Conservation (phyloP, 169 alveolate genomes). For the Plasmodium vinckei region DNA sequence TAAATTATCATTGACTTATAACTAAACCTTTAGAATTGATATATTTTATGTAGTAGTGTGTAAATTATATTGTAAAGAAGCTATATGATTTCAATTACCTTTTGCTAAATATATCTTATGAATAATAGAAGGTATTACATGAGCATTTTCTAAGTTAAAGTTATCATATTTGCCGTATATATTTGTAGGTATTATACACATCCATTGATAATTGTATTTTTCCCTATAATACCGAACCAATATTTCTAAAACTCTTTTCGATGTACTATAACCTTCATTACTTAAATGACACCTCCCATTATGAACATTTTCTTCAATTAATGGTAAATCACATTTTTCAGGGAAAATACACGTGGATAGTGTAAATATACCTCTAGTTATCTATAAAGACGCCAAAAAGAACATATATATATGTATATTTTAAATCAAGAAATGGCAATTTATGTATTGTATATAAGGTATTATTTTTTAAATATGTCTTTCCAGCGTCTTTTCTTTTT, state of each 20-base stretch:
- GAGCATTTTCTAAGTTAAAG: constrained; percentile 41
- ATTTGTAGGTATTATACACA: constrained; percentile 75
- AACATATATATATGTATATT: neutral
- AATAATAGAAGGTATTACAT: constrained; percentile 68
- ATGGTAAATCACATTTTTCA: constrained; percentile 49
- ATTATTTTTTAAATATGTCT: too few species aligned
- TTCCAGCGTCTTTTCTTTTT: too few species aligned
- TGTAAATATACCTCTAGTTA: constrained; percentile 66
- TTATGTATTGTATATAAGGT: too few species aligned
- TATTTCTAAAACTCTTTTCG: constrained; percentile 73
- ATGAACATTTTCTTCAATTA: constrained; percentile 65
- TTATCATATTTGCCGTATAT: constrained; percentile 74
- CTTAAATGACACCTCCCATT: constrained; percentile 65
- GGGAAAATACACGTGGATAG: constrained; percentile 72
- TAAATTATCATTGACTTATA: neutral
- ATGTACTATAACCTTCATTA: constrained; percentile 74
- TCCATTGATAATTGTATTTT: constrained; percentile 74
- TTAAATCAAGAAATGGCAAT: neutral
- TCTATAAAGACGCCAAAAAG: constrained; percentile 14
- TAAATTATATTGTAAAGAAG: neutral
- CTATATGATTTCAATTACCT: constrained; percentile 14
- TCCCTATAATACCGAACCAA: constrained; percentile 71
- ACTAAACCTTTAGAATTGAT: neutral
- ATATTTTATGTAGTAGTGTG: neutral
- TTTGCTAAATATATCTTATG: constrained; percentile 76